Conservation (phyloP, 2,329 filamentous ascomycete species). For the Grosmannia clavigera region DNA sequence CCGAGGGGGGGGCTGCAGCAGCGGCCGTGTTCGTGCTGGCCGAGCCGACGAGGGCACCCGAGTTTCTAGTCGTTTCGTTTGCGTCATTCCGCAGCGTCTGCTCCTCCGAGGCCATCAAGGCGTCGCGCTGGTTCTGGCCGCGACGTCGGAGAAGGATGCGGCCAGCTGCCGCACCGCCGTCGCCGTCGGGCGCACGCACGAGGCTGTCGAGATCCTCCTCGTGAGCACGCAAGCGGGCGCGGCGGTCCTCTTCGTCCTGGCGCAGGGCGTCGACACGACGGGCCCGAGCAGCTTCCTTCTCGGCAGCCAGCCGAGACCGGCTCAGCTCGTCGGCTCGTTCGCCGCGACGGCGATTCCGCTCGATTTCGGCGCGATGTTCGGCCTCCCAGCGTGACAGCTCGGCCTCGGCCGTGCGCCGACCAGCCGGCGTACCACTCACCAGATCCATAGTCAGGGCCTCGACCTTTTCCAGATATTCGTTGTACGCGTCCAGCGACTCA, state of each 20-base stretch:
- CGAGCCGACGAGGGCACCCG: constrained; percentile 5
- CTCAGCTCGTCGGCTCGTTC: constrained; percentile 41
- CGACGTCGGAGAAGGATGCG: constrained; percentile 64
- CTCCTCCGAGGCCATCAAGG: constrained; percentile 23
- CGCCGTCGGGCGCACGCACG: constrained; percentile 42
- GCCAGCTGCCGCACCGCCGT: constrained; percentile 27
- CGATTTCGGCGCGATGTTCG: constrained; percentile 56
- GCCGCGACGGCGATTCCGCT: constrained; percentile 41
- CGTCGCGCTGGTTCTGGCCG: constrained; percentile 34
- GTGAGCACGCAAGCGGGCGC: constrained; percentile 48
- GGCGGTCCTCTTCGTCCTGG: constrained; percentile 60
- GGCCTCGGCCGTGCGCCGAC: constrained; percentile 27
- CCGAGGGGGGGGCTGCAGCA: neutral
- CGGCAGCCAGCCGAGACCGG: constrained; percentile 44
- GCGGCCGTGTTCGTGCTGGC: constrained; percentile 11
- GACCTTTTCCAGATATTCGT: constrained; percentile 88
- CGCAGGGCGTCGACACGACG: constrained; percentile 49
- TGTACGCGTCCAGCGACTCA: constrained; percentile 68
- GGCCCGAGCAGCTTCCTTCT: constrained; percentile 53
- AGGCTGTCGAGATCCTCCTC: constrained; percentile 61
- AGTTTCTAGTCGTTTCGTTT: too few relatives aligned
- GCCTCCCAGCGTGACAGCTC: constrained; percentile 58
- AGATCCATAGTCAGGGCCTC: constrained; percentile 86
- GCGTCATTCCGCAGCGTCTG: constrained; percentile 20
- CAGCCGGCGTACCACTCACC: constrained; percentile 53